Conservation (phyloP, 2,329 filamentous ascomycete genomes). For the Pseudogymnoascus sp. region DNA sequence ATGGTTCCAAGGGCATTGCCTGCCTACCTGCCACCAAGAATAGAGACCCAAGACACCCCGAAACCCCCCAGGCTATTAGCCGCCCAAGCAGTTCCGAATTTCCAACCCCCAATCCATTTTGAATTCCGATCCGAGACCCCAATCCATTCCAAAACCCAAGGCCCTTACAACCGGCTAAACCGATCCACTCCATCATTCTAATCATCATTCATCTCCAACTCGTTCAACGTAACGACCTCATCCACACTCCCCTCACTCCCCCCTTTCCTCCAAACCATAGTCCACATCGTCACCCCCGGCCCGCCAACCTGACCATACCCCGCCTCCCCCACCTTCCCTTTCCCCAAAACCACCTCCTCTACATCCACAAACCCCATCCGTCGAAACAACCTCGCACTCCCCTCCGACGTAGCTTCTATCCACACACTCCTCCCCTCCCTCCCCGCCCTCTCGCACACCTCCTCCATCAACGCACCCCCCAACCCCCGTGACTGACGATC, state of each 20-base stretch:
- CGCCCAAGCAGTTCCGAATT: background rate
- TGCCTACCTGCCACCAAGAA: background rate
- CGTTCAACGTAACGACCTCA: background rate
- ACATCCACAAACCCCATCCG: slow-evolving; percentile 18
- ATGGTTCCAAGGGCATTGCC: background rate
- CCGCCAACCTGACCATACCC: slow-evolving; percentile 13
- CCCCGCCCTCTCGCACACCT: slow-evolving; percentile 13
- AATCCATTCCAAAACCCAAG: background rate
- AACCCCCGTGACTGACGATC: slow-evolving; percentile 12
- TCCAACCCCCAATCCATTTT: background rate
- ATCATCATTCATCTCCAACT: background rate
- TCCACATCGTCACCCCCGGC: slow-evolving; percentile 16
- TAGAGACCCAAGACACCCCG: background rate
- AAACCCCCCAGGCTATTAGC: background rate
- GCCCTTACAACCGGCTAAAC: background rate
- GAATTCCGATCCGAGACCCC: background rate
- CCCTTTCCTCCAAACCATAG: slow-evolving; percentile 18
- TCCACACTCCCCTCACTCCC: background rate
- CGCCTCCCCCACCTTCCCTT: slow-evolving; percentile 14
- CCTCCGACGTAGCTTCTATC: slow-evolving; percentile 17
- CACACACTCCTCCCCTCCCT: slow-evolving; percentile 16
- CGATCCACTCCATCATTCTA: background rate
- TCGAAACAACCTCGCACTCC: slow-evolving; percentile 13
- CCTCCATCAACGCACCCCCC: slow-evolving; percentile 12
- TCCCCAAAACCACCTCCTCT: slow-evolving; percentile 15